These are phyloP conservation scores for Anthostomella pinea DNA, from an alignment of 2,329 filamentous ascomycete genomes.

Conservation along the genomic window DNA sequence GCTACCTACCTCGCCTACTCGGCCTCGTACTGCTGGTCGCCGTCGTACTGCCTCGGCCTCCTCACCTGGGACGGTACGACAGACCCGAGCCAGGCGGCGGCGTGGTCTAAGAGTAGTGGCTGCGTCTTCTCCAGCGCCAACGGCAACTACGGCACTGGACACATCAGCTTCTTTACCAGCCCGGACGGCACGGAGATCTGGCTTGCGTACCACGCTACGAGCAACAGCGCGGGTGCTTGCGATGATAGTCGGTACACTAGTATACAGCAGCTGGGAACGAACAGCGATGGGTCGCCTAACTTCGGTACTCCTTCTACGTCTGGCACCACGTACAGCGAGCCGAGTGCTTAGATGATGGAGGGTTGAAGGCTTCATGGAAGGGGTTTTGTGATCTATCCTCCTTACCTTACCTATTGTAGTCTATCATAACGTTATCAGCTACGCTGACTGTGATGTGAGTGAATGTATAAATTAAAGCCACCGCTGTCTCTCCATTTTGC, in stretches of 20 bases:
- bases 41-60: constrained; percentile 51
- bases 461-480: too few species aligned
- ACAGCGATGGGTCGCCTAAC: constrained; percentile 49
- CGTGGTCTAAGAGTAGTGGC: constrained; percentile 51
- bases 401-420: too few species aligned
- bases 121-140: constrained; percentile 52
- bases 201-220: constrained; percentile 56
- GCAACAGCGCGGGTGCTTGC: constrained; percentile 46
- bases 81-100: constrained; percentile 41
- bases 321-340: constrained; percentile 9
- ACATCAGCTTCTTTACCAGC: constrained; percentile 58
- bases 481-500: too few species aligned
- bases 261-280: constrained; percentile 48
- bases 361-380: too few species aligned
- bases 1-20: constrained; percentile 53
- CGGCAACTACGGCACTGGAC: constrained; percentile 55
- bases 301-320: constrained; percentile 40
- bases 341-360: too few species aligned
- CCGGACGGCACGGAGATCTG: constrained; percentile 53
- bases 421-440: too few species aligned
- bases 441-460: too few species aligned
- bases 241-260: constrained; percentile 53
- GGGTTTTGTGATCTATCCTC: too few species aligned
- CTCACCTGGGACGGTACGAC: constrained; percentile 51
- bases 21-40: constrained; percentile 55